Base-by-base conservation (phyloP, 2,329 filamentous ascomycete species). In the Magnaporthiopsis poae region DNA sequence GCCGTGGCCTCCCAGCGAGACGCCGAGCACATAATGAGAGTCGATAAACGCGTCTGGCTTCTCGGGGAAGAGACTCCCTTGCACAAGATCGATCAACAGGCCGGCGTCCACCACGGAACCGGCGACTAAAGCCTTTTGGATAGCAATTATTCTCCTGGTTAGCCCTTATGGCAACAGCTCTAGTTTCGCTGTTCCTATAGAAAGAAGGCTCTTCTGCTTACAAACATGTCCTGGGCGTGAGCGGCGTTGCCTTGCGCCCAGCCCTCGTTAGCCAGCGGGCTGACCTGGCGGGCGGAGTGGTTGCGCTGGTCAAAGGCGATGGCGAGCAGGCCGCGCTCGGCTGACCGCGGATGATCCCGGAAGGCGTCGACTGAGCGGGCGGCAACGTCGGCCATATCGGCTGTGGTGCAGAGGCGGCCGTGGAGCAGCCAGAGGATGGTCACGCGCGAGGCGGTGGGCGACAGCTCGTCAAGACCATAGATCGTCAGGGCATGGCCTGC, bases 341-440 rank as follows among this genome's bases (percentile, higher is more conserved):
- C 65, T 69, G 68, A 71, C 71, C 65, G 69, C 73, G 63, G 69
- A 71, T 46, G 71, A 69, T 39, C 73, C 72, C 18, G 75, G 86
- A 89, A 96, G 11, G 86, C 84, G n/a, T 80, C 77, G 64, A 97
- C 82, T 15, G 86, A 81, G 7, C 85, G 83, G n/a, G 82, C 79
- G 2, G 92, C 93, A 66, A 95, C 84, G 35, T 86, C 86, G 1
- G 82, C 81, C 93, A 98, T 97, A 69, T 84, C 84, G 66, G 86
- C 85, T 73, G 90, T 88, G 0, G 81, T 86, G 66, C 88, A 83
- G 0, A 89, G 82, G 31, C 95, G 86, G 2, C 91, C 91, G 74
- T 98, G 92, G 25, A 97, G 85, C 15, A 98, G 87, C 91, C 93
- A 97, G n/a, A 98, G 84, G 72, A 90, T 91, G 31, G 92, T 88